Conservation (phyloP, 345 rosid genomes). For the Gossypium herbaceum region DNA sequence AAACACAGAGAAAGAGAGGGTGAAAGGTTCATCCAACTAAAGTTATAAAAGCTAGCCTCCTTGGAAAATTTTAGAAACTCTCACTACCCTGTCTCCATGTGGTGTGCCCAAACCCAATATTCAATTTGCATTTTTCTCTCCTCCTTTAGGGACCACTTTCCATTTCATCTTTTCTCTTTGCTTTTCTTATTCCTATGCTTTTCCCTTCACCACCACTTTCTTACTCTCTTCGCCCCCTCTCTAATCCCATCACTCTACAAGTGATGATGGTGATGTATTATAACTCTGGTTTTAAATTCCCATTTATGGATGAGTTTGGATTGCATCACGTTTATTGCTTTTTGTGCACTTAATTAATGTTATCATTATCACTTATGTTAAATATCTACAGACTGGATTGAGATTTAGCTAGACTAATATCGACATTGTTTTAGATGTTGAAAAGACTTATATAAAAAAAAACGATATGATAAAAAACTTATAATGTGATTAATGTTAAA, state of each 20-base stretch:
- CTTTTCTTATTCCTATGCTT: not conserved
- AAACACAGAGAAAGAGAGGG: conserved; percentile 10
- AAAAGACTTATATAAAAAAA: too few species aligned
- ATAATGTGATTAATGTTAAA: too few species aligned
- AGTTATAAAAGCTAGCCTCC: conserved; percentile 8
- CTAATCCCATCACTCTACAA: too few species aligned
- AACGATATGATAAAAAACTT: too few species aligned
- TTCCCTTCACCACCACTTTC: not conserved
- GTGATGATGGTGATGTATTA: too few species aligned
- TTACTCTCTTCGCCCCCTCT: not conserved
- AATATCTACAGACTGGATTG: too few species aligned
- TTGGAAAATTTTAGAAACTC: conserved; percentile 8
- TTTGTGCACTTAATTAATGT: too few species aligned
- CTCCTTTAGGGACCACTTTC: conserved; percentile 8
- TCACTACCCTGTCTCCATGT: conserved; percentile 15
- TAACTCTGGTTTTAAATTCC: too few species aligned
- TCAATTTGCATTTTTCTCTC: not conserved
- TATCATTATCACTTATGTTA: too few species aligned
- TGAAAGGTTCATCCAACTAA: conserved; percentile 18
- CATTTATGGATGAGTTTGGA: too few species aligned
- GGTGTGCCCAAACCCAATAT: not conserved
- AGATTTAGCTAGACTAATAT: too few species aligned
- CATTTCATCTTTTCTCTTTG: not conserved
- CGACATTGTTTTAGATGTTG: rapidly evolving
- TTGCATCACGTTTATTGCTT: too few species aligned